phyloP scores from a whole-genome alignment of 345 rosid species.

The Acer campestre region DNA sequence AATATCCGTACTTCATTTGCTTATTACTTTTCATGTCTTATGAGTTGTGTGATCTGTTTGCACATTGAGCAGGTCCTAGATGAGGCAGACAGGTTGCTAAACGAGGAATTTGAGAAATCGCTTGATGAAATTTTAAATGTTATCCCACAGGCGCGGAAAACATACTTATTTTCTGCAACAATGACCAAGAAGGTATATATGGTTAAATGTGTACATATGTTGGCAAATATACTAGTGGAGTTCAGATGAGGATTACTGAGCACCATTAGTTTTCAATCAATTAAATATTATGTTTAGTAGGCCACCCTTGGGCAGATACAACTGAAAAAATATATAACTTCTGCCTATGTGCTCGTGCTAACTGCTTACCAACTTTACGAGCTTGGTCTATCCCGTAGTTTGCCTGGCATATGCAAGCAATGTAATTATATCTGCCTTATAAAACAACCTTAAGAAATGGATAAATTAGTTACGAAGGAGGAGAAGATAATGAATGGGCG shows the following conservation, averaged over 20 bases:
- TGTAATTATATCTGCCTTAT: not conserved
- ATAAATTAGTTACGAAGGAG: not conserved
- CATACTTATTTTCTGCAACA: conserved; percentile 94
- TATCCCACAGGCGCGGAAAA: conserved; percentile 69
- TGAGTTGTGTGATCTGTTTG: not conserved
- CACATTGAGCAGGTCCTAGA: conserved; percentile 72
- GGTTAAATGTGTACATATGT: not conserved
- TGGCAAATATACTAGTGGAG: not conserved
- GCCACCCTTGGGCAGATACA: not conserved
- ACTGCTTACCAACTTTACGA: not conserved
- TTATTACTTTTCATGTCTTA: not conserved
- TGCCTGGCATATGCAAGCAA: not conserved
- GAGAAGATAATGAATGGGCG: conserved; percentile 6
- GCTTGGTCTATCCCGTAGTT: not conserved
- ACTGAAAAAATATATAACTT: not conserved
- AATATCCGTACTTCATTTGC: not conserved
- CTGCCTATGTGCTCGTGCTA: not conserved
- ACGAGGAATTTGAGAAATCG: conserved; percentile 94
- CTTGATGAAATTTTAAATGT: conserved; percentile 73
- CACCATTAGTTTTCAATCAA: not conserved
- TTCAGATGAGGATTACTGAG: not conserved
- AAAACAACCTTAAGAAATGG: not conserved
- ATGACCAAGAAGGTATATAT: conserved; percentile 86
- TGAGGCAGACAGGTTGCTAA: conserved; percentile 93
- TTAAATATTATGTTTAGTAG: not conserved